Evolutionary conservation across 2,329 filamentous ascomycete genomes (phyloP).

Genomic region (Cordyceps tenuipes): DNA sequence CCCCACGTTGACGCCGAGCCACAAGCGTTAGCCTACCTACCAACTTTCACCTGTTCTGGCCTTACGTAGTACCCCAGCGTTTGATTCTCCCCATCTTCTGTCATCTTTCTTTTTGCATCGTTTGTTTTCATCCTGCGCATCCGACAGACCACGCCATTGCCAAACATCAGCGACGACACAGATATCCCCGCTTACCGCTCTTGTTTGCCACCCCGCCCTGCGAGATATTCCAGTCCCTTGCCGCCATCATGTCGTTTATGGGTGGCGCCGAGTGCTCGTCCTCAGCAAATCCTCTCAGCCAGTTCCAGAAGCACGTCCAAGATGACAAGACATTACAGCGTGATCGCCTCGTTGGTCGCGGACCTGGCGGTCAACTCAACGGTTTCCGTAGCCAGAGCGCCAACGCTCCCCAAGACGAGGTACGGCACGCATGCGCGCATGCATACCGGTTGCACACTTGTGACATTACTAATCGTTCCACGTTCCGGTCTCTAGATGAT

Average conservation of each 20-base stretch:
- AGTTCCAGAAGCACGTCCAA: constrained; percentile 95
- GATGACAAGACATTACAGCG: constrained; percentile 93
- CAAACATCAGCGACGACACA: not conserved
- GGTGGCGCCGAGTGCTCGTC: constrained; percentile 95
- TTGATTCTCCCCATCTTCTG: constrained; percentile 6
- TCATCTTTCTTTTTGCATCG: not conserved
- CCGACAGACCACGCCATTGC: not conserved
- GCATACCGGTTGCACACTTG: constrained; percentile 5
- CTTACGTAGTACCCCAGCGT: not conserved
- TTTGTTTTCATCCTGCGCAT: not conserved
- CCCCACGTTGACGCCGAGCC: constrained; percentile 15
- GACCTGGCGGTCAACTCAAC: constrained; percentile 61
- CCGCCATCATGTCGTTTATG: constrained; percentile 75
- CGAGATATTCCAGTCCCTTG: constrained; percentile 1
- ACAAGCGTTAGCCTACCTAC: constrained; percentile 11
- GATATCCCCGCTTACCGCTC: not conserved
- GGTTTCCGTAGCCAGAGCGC: constrained; percentile 67
- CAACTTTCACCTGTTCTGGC: not conserved
- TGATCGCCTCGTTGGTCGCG: constrained; percentile 73
- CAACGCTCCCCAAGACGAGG: constrained; percentile 67
- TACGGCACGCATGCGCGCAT: constrained; percentile 23
- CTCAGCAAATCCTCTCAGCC: constrained; percentile 87
- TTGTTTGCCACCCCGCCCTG: constrained; percentile 11
- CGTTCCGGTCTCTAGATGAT: constrained; percentile 57
- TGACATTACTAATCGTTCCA: constrained; percentile 22